phyloP scores from a whole-genome alignment of 2,329 filamentous ascomycete genomes.

The Arthrobotrys iridis region DNA sequence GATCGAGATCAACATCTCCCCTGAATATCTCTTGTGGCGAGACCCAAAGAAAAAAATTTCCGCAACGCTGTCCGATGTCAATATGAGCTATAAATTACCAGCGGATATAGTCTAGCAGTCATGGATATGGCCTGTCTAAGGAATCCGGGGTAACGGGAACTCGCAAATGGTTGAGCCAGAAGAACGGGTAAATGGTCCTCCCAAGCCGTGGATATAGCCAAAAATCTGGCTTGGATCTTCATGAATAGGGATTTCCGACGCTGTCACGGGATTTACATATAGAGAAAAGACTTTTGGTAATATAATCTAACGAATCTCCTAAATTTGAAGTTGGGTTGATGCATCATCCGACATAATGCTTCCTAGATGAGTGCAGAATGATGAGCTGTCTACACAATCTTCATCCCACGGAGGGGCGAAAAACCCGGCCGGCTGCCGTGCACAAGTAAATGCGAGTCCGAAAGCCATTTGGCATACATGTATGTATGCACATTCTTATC shows the following conservation, averaged over 20 bases:
- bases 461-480: slow-evolving; percentile 10
- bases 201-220: slow-evolving; percentile 21
- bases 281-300: not conserved
- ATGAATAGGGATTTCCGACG: not conserved
- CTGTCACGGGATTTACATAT: too few relatives aligned
- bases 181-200: slow-evolving; percentile 5
- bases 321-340: not conserved
- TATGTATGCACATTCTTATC: slow-evolving; percentile 12
- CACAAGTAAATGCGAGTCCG: slow-evolving; percentile 8
- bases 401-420: not conserved
- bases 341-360: too few relatives aligned
- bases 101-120: slow-evolving; percentile 12
- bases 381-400: not conserved
- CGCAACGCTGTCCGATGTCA: not conserved
- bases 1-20: not conserved
- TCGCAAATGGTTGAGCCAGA: slow-evolving; percentile 4
- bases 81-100: not conserved
- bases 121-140: slow-evolving; percentile 13
- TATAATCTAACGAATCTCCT: too few relatives aligned
- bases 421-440: not conserved
- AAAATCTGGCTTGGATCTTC: slow-evolving; percentile 6
- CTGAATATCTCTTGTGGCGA: not conserved
- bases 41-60: too few relatives aligned
- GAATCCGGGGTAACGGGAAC: slow-evolving; percentile 13
- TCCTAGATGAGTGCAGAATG: not conserved